These are phyloP conservation scores for Saccharomycopsis sp. DNA, from an alignment of 805 yeast species.

Conservation along the genomic window DNA sequence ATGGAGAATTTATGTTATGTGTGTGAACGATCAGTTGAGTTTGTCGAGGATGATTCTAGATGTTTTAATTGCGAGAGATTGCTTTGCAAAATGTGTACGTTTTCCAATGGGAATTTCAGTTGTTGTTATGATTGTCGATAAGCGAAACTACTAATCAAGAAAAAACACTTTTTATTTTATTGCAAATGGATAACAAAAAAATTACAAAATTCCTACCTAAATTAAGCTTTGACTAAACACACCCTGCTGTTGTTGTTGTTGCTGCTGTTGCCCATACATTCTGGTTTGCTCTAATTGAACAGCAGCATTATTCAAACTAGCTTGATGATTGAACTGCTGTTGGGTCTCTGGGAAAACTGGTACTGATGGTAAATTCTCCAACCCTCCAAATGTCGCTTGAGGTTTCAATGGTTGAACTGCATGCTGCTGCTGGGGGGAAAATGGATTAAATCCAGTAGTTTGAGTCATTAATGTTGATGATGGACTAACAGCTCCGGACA, in stretches of 20 bases:
- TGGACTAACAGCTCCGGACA: slow-evolving; percentile 15
- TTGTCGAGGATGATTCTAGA: not conserved
- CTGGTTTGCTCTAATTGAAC: slow-evolving; percentile 16
- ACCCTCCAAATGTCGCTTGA: slow-evolving; percentile 68
- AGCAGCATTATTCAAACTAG: slow-evolving; percentile 12
- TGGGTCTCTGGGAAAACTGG: slow-evolving; percentile 67
- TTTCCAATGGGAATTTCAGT: slow-evolving; percentile 3
- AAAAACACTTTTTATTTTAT: no score
- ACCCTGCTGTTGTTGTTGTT: slow-evolving; percentile 21
- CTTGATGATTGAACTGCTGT: slow-evolving; percentile 25
- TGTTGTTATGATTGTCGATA: slow-evolving; percentile 18
- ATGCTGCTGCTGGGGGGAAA: slow-evolving; percentile 37
- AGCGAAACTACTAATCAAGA: no score
- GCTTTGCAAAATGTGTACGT: slow-evolving; percentile 16
- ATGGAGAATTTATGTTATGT: no score
- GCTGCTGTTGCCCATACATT: slow-evolving; percentile 21
- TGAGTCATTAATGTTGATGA: slow-evolving; percentile 30
- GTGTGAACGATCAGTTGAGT: no score
- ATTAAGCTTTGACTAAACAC: slow-evolving; percentile 1
- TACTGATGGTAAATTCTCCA: slow-evolving; percentile 56
- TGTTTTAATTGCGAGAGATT: slow-evolving; percentile 2
- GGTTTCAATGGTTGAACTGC: slow-evolving; percentile 28
- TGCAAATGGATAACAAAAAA: not conserved
- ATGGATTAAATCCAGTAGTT: slow-evolving; percentile 57
- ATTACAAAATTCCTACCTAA: not conserved